phyloP scores from a whole-genome alignment of 441 rosid species.

The Bruguiera hainesii region DNA sequence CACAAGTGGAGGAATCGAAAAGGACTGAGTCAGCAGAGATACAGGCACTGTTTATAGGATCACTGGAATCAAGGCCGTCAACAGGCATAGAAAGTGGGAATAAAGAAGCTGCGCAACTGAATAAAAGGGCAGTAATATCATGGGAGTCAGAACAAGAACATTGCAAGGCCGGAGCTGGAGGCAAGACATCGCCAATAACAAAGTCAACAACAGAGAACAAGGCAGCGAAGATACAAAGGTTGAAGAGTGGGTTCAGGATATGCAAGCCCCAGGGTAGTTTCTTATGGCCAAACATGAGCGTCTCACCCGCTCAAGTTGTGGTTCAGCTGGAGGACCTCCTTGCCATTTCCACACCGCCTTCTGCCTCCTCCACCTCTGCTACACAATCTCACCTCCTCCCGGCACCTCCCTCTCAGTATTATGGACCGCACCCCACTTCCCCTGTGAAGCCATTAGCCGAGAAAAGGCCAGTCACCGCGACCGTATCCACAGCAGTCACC shows the following conservation, averaged over 20 bases:
- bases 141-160: conserved; percentile 16
- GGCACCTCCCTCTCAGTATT: conserved; percentile 17
- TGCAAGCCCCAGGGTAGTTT: conserved; percentile 79
- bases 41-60: conserved; percentile 12
- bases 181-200: conserved; percentile 17
- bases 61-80: conserved; percentile 20
- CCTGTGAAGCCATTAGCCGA: conserved; percentile 60
- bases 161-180: conserved; percentile 13
- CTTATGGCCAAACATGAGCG: conserved; percentile 65
- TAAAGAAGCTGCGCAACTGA: conserved; percentile 14
- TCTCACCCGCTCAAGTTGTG: conserved; percentile 29
- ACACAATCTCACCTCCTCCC: conserved; percentile 18
- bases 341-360: conserved; percentile 41
- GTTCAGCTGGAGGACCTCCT: conserved; percentile 33
- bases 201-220: conserved; percentile 33
- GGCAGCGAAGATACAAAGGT: conserved; percentile 56
- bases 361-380: conserved; percentile 34
- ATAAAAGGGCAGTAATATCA: conserved; percentile 6
- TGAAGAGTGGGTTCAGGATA: conserved; percentile 72
- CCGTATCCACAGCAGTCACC: conserved; percentile 24
- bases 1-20: conserved; percentile 36
- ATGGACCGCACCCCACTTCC: conserved; percentile 26
- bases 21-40: conserved; percentile 28
- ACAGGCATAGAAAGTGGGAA: conserved; percentile 20
- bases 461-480: conserved; percentile 28